Evolutionary conservation across 805 yeast species (phyloP), one percentile per base, ranked within the genome.

Genomic region (Kregervanrija fluxuum): DNA sequence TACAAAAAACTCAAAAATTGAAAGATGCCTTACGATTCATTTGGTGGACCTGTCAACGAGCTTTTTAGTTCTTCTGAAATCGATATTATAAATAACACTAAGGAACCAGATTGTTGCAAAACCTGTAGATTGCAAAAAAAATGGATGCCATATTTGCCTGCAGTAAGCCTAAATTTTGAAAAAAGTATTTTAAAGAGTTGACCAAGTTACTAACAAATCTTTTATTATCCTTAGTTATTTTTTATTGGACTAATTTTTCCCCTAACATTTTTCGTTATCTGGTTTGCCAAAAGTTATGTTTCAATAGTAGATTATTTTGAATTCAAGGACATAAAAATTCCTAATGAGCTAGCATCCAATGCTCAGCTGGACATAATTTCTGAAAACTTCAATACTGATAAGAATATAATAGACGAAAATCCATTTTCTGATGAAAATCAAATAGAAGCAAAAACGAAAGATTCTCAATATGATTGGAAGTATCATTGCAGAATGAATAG

Each of bases 401-500:
- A 22, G 8, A 22, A 22, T 22, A 22, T 4, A 22, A 22, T 22
- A 22, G 28, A 6, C 6, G 28, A 22, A 22, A 30, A 39, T 39
- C 46, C 46, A 9, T 43, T 43, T 37, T 35, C 16, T 28, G 43
- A 39, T 14, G 13, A 15, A 9, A 15, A 33, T 43, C 12, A 30
- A 28, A 14, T 38, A 8, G 13, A 35, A 12, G 3, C 16, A 33
- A 33, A 14, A 35, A 13, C 15, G 9, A n/a, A 12, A 10, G 2
- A 8, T n/a, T 14, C 5, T n/a, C 14, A 33, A 5, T 42, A 38
- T 32, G 32, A 37, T 39, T 54, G 52, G 51, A 49, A 49, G 10
- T 35, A 28, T 2, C 60, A 56, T 41, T 37, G 44, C 22, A 12
- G 5, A 4, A 44, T 42, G 16, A 35, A 50, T 42, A 36, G 35